These are phyloP conservation scores for Trichoderma orchidacearum DNA, from an alignment of 495 filamentous ascomycete genomes.

Conservation along the genomic window DNA sequence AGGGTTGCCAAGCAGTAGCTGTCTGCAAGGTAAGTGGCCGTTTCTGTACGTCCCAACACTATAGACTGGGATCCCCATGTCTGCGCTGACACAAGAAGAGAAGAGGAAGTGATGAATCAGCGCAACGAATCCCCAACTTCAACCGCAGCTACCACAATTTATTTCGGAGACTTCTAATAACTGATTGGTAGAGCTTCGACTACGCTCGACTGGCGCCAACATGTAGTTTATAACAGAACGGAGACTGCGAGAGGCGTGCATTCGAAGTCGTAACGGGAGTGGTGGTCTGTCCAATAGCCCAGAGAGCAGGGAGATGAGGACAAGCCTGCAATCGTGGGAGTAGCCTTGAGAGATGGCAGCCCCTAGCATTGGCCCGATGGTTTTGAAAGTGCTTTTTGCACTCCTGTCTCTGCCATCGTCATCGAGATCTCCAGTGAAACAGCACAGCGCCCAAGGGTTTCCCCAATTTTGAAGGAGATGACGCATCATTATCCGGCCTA, in stretches of 20 bases:
- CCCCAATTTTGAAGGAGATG: no score
- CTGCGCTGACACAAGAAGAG: not conserved
- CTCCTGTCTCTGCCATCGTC: not conserved
- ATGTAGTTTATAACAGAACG: not conserved
- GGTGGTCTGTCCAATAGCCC: not conserved
- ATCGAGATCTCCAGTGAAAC: not conserved
- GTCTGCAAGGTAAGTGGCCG: no score
- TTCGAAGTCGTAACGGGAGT: no score
- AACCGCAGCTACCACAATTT: not conserved
- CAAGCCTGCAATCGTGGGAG: not conserved
- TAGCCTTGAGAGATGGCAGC: not conserved
- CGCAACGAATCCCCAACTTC: not conserved
- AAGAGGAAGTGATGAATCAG: not conserved
- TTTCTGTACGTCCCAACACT: no score
- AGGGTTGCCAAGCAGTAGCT: no score
- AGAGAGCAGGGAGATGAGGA: not conserved
- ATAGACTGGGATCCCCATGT: not conserved
- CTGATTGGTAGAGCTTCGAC: not conserved
- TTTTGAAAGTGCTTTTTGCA: no score
- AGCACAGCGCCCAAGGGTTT: not conserved
- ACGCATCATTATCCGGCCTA: no score
- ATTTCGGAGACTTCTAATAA: not conserved
- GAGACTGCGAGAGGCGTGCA: no score
- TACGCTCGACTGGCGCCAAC: not conserved
- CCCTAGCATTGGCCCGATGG: no score